A percentile compares a stretch with the other conserved stretches of the same genome.
phyloP scores from a whole-genome alignment of 345 rosid species.

The Angophora floribunda region DNA sequence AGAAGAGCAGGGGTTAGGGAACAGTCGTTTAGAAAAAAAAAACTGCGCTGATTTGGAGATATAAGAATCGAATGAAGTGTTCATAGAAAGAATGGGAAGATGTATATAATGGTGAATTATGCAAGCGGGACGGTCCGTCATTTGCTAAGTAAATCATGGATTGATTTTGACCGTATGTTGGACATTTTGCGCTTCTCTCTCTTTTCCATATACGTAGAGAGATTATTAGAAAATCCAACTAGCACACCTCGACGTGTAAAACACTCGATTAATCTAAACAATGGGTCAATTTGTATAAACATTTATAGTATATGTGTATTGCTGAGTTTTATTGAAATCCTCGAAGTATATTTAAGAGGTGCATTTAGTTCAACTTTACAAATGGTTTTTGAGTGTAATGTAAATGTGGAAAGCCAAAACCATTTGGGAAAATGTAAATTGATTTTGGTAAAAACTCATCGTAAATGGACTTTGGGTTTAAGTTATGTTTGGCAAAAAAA shows the following conservation, averaged over 20 bases:
- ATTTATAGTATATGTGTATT: too few relatives aligned
- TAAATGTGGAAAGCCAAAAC: too few relatives aligned
- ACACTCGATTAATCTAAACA: too few relatives aligned
- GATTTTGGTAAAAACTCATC: too few relatives aligned
- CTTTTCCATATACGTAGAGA: neutral
- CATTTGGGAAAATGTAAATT: too few relatives aligned
- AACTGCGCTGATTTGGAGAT: neutral
- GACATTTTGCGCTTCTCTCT: neutral
- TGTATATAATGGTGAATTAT: neutral
- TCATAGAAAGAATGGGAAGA: neutral
- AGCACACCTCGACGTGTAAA: neutral
- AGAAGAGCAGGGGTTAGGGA: too few relatives aligned
- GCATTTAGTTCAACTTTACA: too few relatives aligned
- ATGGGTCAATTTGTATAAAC: neutral
- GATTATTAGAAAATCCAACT: neutral
- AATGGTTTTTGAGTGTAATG: too few relatives aligned
- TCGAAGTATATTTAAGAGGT: too few relatives aligned
- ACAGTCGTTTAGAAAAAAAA: neutral
- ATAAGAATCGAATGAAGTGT: neutral
- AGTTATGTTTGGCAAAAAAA: too few relatives aligned
- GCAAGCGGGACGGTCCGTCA: neutral
- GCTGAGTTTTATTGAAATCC: too few relatives aligned
- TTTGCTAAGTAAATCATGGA: neutral
- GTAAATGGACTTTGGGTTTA: too few relatives aligned
- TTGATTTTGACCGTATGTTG: neutral